A percentile compares a stretch with the other conserved stretches of the same genome.
These are phyloP conservation scores for Leccinum huronense DNA, from an alignment of 1,284 basidiomycete genomes.

Conservation along the genomic window DNA sequence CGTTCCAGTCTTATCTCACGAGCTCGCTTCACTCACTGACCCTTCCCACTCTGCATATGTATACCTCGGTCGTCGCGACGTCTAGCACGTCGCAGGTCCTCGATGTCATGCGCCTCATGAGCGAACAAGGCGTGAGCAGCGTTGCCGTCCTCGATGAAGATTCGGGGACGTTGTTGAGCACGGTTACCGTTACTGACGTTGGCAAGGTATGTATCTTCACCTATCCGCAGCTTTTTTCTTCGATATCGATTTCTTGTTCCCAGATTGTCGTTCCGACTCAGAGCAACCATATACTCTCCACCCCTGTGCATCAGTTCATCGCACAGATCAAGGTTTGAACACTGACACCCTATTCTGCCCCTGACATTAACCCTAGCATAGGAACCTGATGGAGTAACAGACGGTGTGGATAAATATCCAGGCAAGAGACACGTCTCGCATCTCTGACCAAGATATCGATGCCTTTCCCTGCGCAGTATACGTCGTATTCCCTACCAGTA, in stretches of 20 bases:
- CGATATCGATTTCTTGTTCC: background rate
- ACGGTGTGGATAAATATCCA: conserved; percentile 72
- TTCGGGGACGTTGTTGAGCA: conserved; percentile 55
- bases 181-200: conserved; percentile 75
- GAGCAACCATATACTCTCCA: conserved; percentile 68
- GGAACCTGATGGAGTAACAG: conserved; percentile 66
- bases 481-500: conserved; percentile 61
- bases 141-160: conserved; percentile 71
- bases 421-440: conserved; percentile 39
- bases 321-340: conserved; percentile 59
- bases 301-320: conserved; percentile 64
- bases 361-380: conserved; percentile 27
- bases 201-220: conserved; percentile 49
- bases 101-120: conserved; percentile 78
- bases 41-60: conserved; percentile 64
- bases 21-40: conserved; percentile 56
- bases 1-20: conserved; percentile 53
- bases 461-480: conserved; percentile 50
- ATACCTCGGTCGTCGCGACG: conserved; percentile 57
- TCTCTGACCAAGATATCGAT: conserved; percentile 2
- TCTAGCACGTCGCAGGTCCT: conserved; percentile 58
- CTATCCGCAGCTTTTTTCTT: background rate
- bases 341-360: background rate
- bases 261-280: conserved; percentile 73
- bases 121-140: conserved; percentile 75